Evolutionary conservation across 2,329 filamentous ascomycete species (phyloP).

Genomic region (Pseudogymnoascus sp.): DNA sequence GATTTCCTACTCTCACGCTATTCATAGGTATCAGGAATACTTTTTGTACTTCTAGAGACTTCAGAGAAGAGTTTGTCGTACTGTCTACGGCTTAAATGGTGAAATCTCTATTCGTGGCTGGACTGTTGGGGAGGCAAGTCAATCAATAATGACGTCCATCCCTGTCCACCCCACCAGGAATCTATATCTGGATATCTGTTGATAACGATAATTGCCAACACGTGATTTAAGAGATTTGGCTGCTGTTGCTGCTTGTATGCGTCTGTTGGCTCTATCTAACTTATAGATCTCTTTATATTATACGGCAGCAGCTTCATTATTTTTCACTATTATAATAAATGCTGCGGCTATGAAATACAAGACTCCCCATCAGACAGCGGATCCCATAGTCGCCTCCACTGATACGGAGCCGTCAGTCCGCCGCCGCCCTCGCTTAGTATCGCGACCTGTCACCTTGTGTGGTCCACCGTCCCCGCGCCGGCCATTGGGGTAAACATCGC

Average conservation of each 20-base stretch:
- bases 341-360: not conserved
- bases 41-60: not conserved
- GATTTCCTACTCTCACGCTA: not conserved
- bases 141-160: constrained; percentile 10
- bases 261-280: not conserved
- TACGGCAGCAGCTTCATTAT: not conserved
- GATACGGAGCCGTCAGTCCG: not conserved
- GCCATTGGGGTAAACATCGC: not conserved
- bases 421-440: not conserved
- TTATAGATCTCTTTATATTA: not conserved
- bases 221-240: not conserved
- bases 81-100: constrained; percentile 4
- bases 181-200: constrained; percentile 3
- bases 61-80: not conserved
- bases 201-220: not conserved
- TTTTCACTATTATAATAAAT: not conserved
- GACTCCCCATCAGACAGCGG: not conserved
- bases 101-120: constrained; percentile 8
- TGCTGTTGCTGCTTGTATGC: not conserved
- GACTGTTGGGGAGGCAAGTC: constrained; percentile 3
- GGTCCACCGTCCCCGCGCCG: not conserved
- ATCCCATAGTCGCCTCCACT: not conserved
- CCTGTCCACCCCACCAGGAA: constrained; percentile 8
- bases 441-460: not conserved
- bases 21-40: not conserved